Percentiles rank a stretch among this genome's conserved stretches.
phyloP scores from a whole-genome alignment of 2,329 filamentous ascomycete species.

The Colletotrichum tamarilloi region DNA sequence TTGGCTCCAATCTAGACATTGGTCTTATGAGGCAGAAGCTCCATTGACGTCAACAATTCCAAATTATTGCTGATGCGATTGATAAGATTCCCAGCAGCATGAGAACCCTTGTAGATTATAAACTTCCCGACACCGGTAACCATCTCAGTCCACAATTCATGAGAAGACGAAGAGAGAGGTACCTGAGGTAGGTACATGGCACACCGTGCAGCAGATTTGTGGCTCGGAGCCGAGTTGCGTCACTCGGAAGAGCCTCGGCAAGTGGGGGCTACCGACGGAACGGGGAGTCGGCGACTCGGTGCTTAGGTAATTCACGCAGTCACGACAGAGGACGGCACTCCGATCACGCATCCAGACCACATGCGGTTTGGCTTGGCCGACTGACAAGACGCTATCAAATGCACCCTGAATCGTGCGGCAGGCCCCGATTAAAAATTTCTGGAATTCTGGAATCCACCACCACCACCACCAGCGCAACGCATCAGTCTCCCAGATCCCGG shows the following conservation, averaged over 20 bases:
- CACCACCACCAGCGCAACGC: neutral
- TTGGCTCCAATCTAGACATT: neutral
- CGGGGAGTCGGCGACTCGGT: neutral
- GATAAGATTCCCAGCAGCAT: neutral
- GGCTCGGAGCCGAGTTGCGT: constrained; percentile 20
- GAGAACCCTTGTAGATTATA: constrained; percentile 28
- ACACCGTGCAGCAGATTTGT: neutral
- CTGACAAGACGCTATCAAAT: neutral
- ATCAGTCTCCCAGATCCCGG: constrained; percentile 19
- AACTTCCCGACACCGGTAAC: constrained; percentile 14
- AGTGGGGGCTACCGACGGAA: constrained; percentile 12
- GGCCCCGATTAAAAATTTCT: constrained; percentile 19
- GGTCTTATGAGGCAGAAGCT: neutral
- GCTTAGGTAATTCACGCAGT: constrained; percentile 21
- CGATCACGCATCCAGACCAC: constrained; percentile 14
- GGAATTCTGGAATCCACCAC: constrained; percentile 33
- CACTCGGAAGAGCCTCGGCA: constrained; percentile 32
- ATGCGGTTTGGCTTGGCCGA: neutral
- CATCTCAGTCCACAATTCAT: neutral
- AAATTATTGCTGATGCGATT: neutral
- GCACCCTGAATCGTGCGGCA: constrained; percentile 28
- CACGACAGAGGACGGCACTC: neutral
- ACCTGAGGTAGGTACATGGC: neutral
- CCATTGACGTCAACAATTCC: constrained; percentile 22
- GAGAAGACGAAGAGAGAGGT: neutral